These are phyloP conservation scores for Alternaria postmessia DNA, from an alignment of 2,329 filamentous ascomycete species.

Conservation along the genomic window DNA sequence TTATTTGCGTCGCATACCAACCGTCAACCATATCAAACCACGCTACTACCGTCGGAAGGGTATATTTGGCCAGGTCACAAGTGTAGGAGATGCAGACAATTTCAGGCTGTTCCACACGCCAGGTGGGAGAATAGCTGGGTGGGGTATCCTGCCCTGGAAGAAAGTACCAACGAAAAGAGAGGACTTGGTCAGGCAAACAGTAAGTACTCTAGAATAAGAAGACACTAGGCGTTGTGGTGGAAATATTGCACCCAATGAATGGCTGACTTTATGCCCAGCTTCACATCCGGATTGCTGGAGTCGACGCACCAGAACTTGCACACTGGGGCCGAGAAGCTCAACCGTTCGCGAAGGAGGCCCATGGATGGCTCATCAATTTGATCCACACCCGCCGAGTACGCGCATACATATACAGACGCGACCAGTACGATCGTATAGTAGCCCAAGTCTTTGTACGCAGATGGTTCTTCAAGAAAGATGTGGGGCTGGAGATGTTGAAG, in stretches of 20 bases:
- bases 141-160: constrained; percentile 85
- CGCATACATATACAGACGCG: constrained; percentile 80
- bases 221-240: background rate
- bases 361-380: constrained; percentile 79
- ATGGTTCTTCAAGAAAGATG: constrained; percentile 74
- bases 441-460: constrained; percentile 81
- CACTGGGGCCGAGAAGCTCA: constrained; percentile 92
- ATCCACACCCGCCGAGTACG: constrained; percentile 77
- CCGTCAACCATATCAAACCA: constrained; percentile 76
- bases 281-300: constrained; percentile 84
- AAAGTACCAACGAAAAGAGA: constrained; percentile 74
- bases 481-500: constrained; percentile 89
- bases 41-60: constrained; percentile 77
- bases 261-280: constrained; percentile 64
- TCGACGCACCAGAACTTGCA: constrained; percentile 91
- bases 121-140: constrained; percentile 84
- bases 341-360: constrained; percentile 81
- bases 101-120: constrained; percentile 96
- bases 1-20: constrained; percentile 85
- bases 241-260: background rate
- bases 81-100: constrained; percentile 95
- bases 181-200: constrained; percentile 78
- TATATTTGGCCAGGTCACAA: constrained; percentile 86
- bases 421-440: constrained; percentile 93
- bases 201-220: constrained; percentile 52